phyloP scores from a whole-genome alignment of 139 green algal genomes.

The Picochlorum sp. region DNA sequence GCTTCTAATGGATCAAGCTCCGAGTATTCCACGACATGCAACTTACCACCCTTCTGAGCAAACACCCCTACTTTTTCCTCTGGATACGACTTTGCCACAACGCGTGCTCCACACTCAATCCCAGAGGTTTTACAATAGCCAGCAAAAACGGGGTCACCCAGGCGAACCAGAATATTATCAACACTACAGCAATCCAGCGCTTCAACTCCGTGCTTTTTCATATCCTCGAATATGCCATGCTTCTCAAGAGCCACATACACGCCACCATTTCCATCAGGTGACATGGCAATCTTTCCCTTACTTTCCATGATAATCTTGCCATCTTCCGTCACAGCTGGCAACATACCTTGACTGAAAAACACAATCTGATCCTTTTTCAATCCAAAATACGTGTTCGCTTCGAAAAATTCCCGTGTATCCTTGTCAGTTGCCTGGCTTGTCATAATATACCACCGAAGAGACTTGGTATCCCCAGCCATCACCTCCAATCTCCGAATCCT shows the following conservation, averaged over 20 bases:
- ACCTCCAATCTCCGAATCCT: conserved; percentile 65
- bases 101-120: conserved; percentile 46
- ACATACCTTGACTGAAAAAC: conserved; percentile 74
- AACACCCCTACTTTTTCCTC: conserved; percentile 84
- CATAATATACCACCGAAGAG: conserved; percentile 84
- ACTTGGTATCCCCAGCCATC: background rate
- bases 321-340: conserved; percentile 75
- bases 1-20: conserved; percentile 68
- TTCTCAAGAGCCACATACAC: conserved; percentile 75
- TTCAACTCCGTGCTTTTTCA: conserved; percentile 63
- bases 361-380: conserved; percentile 58
- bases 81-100: conserved; percentile 66
- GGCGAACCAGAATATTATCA: conserved; percentile 77
- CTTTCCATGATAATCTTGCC: conserved; percentile 77
- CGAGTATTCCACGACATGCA: conserved; percentile 85
- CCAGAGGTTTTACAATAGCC: conserved; percentile 53
- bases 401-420: conserved; percentile 65
- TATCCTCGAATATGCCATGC: conserved; percentile 52
- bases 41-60: conserved; percentile 24
- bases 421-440: conserved; percentile 79
- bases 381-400: conserved; percentile 62
- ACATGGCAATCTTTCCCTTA: conserved; percentile 43
- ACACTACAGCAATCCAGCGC: conserved; percentile 77
- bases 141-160: conserved; percentile 72
- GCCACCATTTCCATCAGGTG: conserved; percentile 93